Conservation (phyloP, 2,329 filamentous ascomycete species). For the Penicillium sp. region DNA sequence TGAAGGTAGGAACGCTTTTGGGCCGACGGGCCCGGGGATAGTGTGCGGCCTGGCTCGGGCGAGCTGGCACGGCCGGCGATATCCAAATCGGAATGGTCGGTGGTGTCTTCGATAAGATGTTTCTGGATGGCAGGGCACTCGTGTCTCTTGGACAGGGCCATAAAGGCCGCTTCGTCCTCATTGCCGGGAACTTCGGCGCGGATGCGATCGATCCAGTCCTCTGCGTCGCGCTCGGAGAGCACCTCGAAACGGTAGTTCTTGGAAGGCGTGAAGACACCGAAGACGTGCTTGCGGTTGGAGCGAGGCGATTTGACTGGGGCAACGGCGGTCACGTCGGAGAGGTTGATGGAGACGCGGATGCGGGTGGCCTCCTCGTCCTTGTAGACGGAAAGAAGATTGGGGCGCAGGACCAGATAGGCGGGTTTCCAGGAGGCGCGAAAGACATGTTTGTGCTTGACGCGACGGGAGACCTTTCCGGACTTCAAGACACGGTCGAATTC, state of each 20-base stretch:
- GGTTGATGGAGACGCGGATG: constrained; percentile 78
- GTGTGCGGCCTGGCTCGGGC: constrained; percentile 31
- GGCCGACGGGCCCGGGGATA: constrained; percentile 27
- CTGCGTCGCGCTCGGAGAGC: constrained; percentile 64
- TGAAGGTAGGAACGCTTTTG: constrained; percentile 37
- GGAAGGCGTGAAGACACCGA: constrained; percentile 85
- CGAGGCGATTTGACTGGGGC: constrained; percentile 85
- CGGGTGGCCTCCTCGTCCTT: constrained; percentile 86
- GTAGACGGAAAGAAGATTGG: constrained; percentile 87
- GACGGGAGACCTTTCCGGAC: constrained; percentile 77
- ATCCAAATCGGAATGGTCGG: constrained; percentile 43
- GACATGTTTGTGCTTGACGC: constrained; percentile 91
- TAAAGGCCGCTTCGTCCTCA: constrained; percentile 80
- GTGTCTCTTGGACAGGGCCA: constrained; percentile 37
- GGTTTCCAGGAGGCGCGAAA: constrained; percentile 77
- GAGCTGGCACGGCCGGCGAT: constrained; percentile 30
- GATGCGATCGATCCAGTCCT: constrained; percentile 82
- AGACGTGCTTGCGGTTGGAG: constrained; percentile 78
- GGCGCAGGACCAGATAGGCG: constrained; percentile 81
- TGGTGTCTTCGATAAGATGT: constrained; percentile 36
- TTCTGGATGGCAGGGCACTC: constrained; percentile 23
- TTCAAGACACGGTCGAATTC: constrained; percentile 94
- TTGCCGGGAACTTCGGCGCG: constrained; percentile 76
- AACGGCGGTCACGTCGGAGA: constrained; percentile 87
- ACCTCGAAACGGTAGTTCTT: constrained; percentile 91